phyloP scores from a whole-genome alignment of 768 basidiomycete species.

The Boletus pseudo-olivaceus region DNA sequence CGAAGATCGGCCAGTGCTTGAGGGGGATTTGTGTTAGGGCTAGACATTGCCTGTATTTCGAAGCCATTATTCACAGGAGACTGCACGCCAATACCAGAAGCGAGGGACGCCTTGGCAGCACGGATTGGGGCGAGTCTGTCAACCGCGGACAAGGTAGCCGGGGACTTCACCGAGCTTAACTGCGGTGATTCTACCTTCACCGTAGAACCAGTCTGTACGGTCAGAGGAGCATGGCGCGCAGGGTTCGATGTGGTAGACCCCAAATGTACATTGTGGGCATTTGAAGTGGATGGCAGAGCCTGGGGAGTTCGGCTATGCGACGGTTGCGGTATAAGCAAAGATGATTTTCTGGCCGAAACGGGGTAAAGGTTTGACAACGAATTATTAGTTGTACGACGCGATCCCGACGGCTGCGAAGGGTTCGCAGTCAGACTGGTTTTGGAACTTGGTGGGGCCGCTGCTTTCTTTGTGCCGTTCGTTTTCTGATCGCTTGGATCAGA shows the following conservation, averaged over 20 bases:
- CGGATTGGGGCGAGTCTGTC: constrained; percentile 34
- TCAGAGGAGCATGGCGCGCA: neutral
- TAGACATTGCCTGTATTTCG: neutral
- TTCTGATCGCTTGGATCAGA: constrained; percentile 1
- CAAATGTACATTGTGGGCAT: neutral
- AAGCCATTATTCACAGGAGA: constrained; percentile 1
- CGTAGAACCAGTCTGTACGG: constrained; percentile 9
- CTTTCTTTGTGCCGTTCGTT: constrained; percentile 4
- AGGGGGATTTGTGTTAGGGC: neutral
- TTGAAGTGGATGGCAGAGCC: neutral
- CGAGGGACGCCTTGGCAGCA: constrained; percentile 29
- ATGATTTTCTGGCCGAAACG: neutral
- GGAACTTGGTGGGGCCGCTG: neutral
- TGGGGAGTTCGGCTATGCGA: neutral
- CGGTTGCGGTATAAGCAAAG: neutral
- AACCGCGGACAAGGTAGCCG: neutral
- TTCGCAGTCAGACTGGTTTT: neutral
- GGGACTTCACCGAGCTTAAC: constrained; percentile 7
- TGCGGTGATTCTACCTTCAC: constrained; percentile 21
- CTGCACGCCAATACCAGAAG: constrained; percentile 3
- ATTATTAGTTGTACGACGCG: constrained; percentile 19
- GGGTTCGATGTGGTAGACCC: neutral
- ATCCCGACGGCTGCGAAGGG: neutral
- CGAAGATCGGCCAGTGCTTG: neutral
- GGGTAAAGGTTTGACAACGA: constrained; percentile 13